phyloP scores from a whole-genome alignment of 108 stramenopile species.

The Nannochloropsis gaditana region DNA sequence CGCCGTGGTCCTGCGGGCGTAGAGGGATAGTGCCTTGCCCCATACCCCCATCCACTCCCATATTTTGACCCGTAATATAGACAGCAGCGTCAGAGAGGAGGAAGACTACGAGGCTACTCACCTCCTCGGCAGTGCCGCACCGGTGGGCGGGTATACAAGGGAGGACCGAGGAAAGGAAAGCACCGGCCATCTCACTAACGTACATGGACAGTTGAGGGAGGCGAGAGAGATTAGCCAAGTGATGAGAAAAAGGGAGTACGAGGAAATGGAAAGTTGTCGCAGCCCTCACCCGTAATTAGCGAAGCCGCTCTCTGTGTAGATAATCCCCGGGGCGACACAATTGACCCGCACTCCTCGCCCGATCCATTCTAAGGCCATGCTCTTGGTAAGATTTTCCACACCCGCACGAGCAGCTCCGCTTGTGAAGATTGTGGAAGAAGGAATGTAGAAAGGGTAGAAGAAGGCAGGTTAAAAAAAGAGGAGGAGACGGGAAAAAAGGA shows the following conservation, averaged over 20 bases:
- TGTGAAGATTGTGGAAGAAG: background rate
- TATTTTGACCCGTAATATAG: constrained; percentile 26
- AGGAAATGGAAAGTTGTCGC: constrained; percentile 47
- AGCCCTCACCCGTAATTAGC: constrained; percentile 63
- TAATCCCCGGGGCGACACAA: constrained; percentile 75
- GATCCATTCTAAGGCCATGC: constrained; percentile 75
- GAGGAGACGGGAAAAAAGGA: background rate
- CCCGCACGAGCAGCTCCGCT: constrained; percentile 68
- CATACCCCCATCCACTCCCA: constrained; percentile 30
- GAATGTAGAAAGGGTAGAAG: background rate
- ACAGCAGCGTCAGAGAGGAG: constrained; percentile 24
- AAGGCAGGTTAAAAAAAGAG: background rate
- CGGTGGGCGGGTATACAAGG: constrained; percentile 26
- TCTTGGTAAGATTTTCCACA: constrained; percentile 76
- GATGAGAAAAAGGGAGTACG: background rate
- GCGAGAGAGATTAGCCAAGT: background rate
- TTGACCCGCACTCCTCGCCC: constrained; percentile 68
- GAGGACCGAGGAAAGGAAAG: constrained; percentile 4
- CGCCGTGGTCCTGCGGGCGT: constrained; percentile 18
- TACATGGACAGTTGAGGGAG: background rate
- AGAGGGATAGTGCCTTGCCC: constrained; percentile 18
- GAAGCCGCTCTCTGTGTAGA: constrained; percentile 72
- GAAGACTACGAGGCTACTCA: constrained; percentile 20
- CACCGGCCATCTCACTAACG: background rate
- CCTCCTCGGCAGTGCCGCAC: constrained; percentile 37